Evolutionary conservation across 148 eudicot species (phyloP), one percentile per base, ranked within the genome.

Genomic region (Cornus controversa): DNA sequence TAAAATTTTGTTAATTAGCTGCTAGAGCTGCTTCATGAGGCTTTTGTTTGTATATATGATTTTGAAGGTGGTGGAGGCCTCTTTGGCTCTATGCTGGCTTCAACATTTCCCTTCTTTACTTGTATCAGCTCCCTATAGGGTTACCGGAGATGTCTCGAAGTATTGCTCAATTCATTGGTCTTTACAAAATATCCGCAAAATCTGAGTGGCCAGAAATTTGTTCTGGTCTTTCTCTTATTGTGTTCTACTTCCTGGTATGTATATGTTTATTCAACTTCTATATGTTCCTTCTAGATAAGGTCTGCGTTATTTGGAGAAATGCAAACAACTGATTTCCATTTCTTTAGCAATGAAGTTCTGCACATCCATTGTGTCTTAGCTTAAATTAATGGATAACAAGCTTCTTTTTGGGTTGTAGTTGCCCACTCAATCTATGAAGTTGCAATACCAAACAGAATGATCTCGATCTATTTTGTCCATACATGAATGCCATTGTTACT

Each of bases 31-130:
- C 45, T 2, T 67, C 60, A 54, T 54, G 5, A 54, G 5, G 64
- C 22, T 60, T n/a, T 60, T 18, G 22, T 14, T 60, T 60, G 24
- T 60, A 20, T 60, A 8, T 18, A 18, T 22, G 64, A 75, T 26
- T 69, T 71, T 83, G 87, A 85, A 96, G 99, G 88, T 90, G 98
- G 92, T 96, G 99, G 99, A 89, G 93, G 85, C 81, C 86, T 80
- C 97, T 93, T 78, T 92, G 86, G 88, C 66, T 93, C 29, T 96
- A 93, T 82, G 87, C 95, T 72, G 97, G 90, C 79, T 82, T 92
- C 83, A 88, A 76, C 77, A 84, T 90, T 74, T 81, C 82, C 81
- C 72, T 96, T 70, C 93, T 96, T 58, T 96, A 93, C 75, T 77
- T 85, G 25, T 92, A 96, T 85, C 99, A 96, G 87, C 93, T 96